Evolutionary conservation across 2,329 filamentous ascomycete species (phyloP).

Genomic region (Zasmidium angulare): DNA sequence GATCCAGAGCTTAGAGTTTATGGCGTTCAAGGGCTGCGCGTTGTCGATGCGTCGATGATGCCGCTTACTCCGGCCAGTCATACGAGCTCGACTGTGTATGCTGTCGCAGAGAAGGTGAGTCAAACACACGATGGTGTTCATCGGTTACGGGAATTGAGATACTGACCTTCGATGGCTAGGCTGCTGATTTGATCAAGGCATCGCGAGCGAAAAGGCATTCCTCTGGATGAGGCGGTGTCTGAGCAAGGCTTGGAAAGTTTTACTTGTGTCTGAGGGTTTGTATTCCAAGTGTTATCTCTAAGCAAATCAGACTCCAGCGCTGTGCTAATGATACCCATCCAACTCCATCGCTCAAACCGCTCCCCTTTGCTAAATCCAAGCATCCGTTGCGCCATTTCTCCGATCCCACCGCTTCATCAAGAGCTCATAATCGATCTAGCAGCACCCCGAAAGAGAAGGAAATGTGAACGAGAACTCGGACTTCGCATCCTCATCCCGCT

Average conservation of each 20-base stretch:
- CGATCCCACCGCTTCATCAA: neutral
- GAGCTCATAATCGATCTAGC: neutral
- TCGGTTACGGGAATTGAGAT: neutral
- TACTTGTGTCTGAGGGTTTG: too few relatives aligned
- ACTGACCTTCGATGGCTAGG: neutral
- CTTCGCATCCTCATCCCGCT: neutral
- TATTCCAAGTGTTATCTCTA: too few relatives aligned
- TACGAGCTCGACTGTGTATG: constrained; percentile 5
- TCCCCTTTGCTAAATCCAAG: too few relatives aligned
- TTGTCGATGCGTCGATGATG: constrained; percentile 7
- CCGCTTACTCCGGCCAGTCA: constrained; percentile 7
- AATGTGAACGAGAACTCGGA: neutral
- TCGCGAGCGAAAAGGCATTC: neutral
- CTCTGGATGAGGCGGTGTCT: neutral
- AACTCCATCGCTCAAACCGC: neutral
- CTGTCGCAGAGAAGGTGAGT: constrained; percentile 5
- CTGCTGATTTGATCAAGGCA: constrained; percentile 4
- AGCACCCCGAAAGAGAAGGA: neutral
- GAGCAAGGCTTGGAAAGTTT: too few relatives aligned
- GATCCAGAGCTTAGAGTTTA: constrained; percentile 5
- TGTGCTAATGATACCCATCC: too few relatives aligned
- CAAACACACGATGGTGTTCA: neutral
- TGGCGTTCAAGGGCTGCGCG: constrained; percentile 5
- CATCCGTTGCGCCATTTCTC: neutral
- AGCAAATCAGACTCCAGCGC: too few relatives aligned